These are phyloP conservation scores for Piloderma croceum DNA, from an alignment of 768 basidiomycete genomes.

Conservation along the genomic window DNA sequence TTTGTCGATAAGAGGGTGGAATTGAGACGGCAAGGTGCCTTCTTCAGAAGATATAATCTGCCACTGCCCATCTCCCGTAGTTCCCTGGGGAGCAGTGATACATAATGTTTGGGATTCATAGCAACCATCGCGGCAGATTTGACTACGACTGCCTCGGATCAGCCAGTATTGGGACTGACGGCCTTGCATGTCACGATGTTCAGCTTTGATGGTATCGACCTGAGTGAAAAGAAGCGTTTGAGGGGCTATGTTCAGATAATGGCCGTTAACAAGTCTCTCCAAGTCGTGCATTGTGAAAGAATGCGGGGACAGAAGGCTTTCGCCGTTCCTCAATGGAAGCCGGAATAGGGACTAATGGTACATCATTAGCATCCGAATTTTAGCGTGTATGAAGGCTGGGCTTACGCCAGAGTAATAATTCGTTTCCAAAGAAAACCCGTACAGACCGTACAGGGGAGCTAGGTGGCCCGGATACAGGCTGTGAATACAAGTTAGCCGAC, in stretches of 20 bases:
- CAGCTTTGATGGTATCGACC: conserved; percentile 25
- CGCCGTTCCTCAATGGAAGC: conserved; percentile 37
- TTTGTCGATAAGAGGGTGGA: conserved; percentile 1
- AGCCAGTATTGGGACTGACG: conserved; percentile 16
- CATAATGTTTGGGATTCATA: background rate
- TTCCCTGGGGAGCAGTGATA: conserved; percentile 3
- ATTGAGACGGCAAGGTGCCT: background rate
- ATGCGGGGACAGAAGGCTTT: too few species aligned
- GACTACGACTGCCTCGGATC: conserved; percentile 17
- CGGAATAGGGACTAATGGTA: conserved; percentile 39
- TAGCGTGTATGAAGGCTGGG: background rate
- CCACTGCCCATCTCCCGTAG: conserved; percentile 2
- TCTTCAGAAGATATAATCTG: conserved; percentile 1
- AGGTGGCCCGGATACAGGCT: conserved; percentile 43
- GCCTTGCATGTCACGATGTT: conserved; percentile 16
- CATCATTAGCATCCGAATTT: conserved; percentile 1
- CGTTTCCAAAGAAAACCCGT: conserved; percentile 29
- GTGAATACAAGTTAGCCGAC: background rate
- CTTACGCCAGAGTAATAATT: conserved; percentile 37
- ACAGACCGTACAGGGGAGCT: conserved; percentile 32
- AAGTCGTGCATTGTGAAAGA: too few species aligned
- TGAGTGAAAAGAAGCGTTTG: conserved; percentile 39
- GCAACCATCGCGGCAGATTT: conserved; percentile 9
- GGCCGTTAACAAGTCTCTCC: conserved; percentile 15
- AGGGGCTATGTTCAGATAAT: conserved; percentile 26